Conservation (phyloP, 2,329 filamentous ascomycete species). For the Monilinia aucupariae region DNA sequence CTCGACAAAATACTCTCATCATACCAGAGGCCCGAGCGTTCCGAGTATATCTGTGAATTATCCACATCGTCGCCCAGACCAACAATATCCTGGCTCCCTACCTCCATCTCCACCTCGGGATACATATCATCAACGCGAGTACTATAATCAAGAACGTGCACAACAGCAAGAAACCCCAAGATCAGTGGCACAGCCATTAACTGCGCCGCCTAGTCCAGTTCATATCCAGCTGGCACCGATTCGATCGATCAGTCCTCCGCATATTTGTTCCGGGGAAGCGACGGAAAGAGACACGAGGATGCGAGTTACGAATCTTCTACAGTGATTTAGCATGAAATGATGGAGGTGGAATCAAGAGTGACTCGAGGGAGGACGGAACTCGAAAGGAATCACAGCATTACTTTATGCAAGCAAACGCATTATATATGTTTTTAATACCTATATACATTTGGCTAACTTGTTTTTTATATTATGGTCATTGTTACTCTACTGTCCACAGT, state of each 20-base stretch:
- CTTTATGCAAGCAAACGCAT: constrained; percentile 2
- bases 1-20: constrained; percentile 19
- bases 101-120: constrained; percentile 21
- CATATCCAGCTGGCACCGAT: constrained; percentile 32
- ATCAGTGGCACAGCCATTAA: constrained; percentile 21
- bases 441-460: background rate
- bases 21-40: constrained; percentile 22
- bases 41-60: constrained; percentile 1
- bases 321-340: background rate
- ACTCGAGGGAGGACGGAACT: background rate
- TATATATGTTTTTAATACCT: constrained; percentile 7
- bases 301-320: constrained; percentile 32
- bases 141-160: constrained; percentile 22
- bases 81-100: constrained; percentile 14
- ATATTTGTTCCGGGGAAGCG: constrained; percentile 20
- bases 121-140: background rate
- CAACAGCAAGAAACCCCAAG: constrained; percentile 22
- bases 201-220: constrained; percentile 31
- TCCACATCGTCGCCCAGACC: constrained; percentile 14
- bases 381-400: constrained; percentile 4
- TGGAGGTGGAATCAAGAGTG: constrained; percentile 5
- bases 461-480: constrained; percentile 10
- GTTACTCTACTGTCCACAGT: constrained; percentile 7
- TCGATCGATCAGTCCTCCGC: constrained; percentile 20
- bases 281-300: constrained; percentile 33